phyloP scores from a whole-genome alignment of 2,329 filamentous ascomycete species.

The Juglanconis juglandina region DNA sequence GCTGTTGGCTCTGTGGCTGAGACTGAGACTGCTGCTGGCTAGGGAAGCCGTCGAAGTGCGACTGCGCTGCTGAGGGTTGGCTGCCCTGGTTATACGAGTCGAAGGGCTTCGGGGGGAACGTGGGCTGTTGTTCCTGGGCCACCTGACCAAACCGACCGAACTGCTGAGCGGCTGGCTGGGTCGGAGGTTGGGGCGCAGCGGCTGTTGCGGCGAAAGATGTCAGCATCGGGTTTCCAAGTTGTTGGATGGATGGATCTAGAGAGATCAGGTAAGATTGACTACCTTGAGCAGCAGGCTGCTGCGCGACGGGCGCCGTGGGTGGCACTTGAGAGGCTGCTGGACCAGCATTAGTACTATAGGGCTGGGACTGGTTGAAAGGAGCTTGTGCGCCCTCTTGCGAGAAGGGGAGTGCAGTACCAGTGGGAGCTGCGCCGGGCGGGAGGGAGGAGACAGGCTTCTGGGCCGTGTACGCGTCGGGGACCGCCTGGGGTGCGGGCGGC shows the following conservation, averaged over 20 bases:
- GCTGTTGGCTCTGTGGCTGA: slow-evolving; percentile 54
- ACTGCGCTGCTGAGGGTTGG: slow-evolving; percentile 39
- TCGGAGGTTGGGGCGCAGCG: slow-evolving; percentile 49
- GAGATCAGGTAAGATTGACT: slow-evolving; percentile 24
- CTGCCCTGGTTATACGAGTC: slow-evolving; percentile 68
- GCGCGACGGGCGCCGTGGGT: slow-evolving; percentile 24
- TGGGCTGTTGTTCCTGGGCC: slow-evolving; percentile 57
- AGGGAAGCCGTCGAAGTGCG: slow-evolving; percentile 60
- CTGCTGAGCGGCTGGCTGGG: slow-evolving; percentile 56
- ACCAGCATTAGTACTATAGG: slow-evolving; percentile 9
- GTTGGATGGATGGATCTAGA: slow-evolving; percentile 5
- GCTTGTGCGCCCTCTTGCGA: slow-evolving; percentile 1
- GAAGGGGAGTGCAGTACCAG: slow-evolving; percentile 27
- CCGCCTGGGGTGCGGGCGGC: slow-evolving; percentile 63
- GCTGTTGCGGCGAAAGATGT: slow-evolving; percentile 33
- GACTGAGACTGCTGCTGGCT: slow-evolving; percentile 59
- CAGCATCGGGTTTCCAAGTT: slow-evolving; percentile 15
- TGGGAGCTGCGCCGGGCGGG: slow-evolving; percentile 37
- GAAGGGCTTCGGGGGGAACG: slow-evolving; percentile 73
- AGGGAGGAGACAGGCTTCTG: slow-evolving; percentile 53
- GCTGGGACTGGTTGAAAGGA: background rate
- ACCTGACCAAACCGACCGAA: slow-evolving; percentile 68
- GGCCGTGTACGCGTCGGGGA: slow-evolving; percentile 52
- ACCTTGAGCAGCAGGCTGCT: slow-evolving; percentile 35
- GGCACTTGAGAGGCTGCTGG: slow-evolving; percentile 25